A percentile compares a stretch with the other conserved stretches of the same genome.
These are phyloP conservation scores for Penicillium sp. DNA, from an alignment of 2,329 filamentous ascomycete genomes.

Conservation along the genomic window DNA sequence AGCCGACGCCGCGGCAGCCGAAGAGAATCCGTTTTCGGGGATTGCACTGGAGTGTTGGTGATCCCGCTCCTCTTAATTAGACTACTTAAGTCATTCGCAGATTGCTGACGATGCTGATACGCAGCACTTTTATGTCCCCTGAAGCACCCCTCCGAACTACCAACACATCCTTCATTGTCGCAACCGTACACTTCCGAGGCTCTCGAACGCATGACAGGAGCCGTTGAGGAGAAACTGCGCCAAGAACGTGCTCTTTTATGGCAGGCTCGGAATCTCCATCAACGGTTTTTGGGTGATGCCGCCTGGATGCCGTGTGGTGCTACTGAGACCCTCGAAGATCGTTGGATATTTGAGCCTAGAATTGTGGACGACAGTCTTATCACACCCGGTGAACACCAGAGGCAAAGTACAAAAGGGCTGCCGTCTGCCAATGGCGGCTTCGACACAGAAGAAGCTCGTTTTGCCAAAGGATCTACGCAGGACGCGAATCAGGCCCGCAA, in stretches of 20 bases:
- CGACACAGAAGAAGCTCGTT: slow-evolving; percentile 8
- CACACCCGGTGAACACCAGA: slow-evolving; percentile 14
- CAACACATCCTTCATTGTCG: slow-evolving; percentile 54
- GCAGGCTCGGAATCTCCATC: slow-evolving; percentile 53
- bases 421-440: slow-evolving; percentile 10
- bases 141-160: slow-evolving; percentile 56
- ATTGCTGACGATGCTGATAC: slow-evolving; percentile 10
- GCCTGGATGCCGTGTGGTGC: slow-evolving; percentile 53
- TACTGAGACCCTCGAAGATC: slow-evolving; percentile 49
- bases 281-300: slow-evolving; percentile 55
- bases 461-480: slow-evolving; percentile 6
- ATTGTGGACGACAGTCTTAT: slow-evolving; percentile 14
- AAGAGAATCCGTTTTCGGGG: slow-evolving; percentile 57
- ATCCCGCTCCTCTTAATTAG: not conserved
- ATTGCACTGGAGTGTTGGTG: slow-evolving; percentile 52
- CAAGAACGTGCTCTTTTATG: slow-evolving; percentile 53
- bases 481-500: slow-evolving; percentile 10
- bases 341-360: slow-evolving; percentile 42
- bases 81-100: not conserved
- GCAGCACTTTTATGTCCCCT: slow-evolving; percentile 56
- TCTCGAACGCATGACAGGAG: slow-evolving; percentile 52
- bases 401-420: slow-evolving; percentile 12
- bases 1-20: slow-evolving; percentile 52
- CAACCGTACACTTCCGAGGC: slow-evolving; percentile 55
- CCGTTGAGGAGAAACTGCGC: slow-evolving; percentile 53